Evolutionary conservation across 495 filamentous ascomycete genomes (phyloP), one percentile per base, ranked within the genome.

Genomic region (Penicillium cataractarum): DNA sequence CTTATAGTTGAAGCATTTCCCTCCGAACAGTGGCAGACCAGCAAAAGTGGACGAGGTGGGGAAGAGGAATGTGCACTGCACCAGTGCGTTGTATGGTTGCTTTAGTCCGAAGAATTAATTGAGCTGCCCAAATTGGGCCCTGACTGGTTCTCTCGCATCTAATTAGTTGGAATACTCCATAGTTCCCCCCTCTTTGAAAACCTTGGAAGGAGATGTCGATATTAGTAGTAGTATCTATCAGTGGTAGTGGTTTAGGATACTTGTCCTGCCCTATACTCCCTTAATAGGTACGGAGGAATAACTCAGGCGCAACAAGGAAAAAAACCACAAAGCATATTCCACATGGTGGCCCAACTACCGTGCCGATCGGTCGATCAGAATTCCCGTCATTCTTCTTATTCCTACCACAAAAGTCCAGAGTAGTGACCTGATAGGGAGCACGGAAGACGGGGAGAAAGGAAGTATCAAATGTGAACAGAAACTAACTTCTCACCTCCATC

Each of bases 311-410:
- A 15, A 40, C 21, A 1, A 26, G 46, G 24, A 5, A 17, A 27
- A 17, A 26, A 50, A 49, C 9, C 2, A 26, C 12, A 24, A 50
- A 29, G 46, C 24, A 50, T 46, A 46, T 46, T 12, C 46, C 46
- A 50, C 26, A 50, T 50, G 46, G 46, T n/a, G 51, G 31, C 42
- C 51, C 33, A 56, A 56, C 53, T 64, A 51, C 63, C 46, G 57
- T 58, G 66, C 64, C 66, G 63, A 69, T 69, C 66, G 55, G 59
- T 62, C 63, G 66, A 69, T 55, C 58, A 26, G n/a, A 60, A 56
- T 59, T 55, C 42, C 42, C 48, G 19, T 53, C 24, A 54, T 22
- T 31, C 33, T 56, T 44, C 32, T 54, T 54, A 21, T 35, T 35
- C 21, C n/a, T 35, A 21, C 51, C 15, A 22, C 31, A 17, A 5